Base-by-base conservation (phyloP, 192 early-diverging fungal genomes). In the Dimargaris verticillata region DNA sequence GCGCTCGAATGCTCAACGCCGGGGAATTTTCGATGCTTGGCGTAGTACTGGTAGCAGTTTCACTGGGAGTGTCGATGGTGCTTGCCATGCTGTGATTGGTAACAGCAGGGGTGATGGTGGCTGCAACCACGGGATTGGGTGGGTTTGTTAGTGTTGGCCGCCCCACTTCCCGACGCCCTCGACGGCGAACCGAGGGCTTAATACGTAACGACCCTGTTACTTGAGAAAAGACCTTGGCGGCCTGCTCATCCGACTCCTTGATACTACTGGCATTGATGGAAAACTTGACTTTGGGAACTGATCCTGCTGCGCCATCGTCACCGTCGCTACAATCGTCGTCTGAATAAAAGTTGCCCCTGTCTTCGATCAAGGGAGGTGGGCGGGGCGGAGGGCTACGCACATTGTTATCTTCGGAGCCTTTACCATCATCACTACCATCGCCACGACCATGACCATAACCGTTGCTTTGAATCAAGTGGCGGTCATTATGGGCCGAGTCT, bases 271-370 rank as follows among this genome's bases (percentile, higher is more conserved):
- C 29, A 10, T 55, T 55, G 33, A 55, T 55, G n/a, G 6, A 28
- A 28, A 55, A 55, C 33, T 55, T 55, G 33, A 55, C 53, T n/a
- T n/a, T 5, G 25, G 51, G 51, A 24, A 20, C 20, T 17, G 53
- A 7, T 5, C 13, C 28, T 4, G 26, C 5, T 10, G 26, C 11
- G 25, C 24, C 53, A 9, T 55, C 9, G 53, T 41, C 33, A n/a
- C n/a, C n/a, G n/a, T n/a, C n/a, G n/a, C n/a, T n/a, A n/a, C n/a
- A n/a, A n/a, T 24, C 24, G 26, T 55, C 53, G n/a, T 55, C 53
- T 28, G 53, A 55, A 28, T 55, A 55, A 24, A 55, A 55, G 14
- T 55, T 55, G 13, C 29, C 53, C 17, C 5, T 29, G n/a, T 55
- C 29, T 20, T 11, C 24, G 10, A 55, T 29, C 10, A 55, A n/a